Evolutionary conservation across 768 basidiomycete species (phyloP).

Genomic region (Rhodotorula kratochvilovae): DNA sequence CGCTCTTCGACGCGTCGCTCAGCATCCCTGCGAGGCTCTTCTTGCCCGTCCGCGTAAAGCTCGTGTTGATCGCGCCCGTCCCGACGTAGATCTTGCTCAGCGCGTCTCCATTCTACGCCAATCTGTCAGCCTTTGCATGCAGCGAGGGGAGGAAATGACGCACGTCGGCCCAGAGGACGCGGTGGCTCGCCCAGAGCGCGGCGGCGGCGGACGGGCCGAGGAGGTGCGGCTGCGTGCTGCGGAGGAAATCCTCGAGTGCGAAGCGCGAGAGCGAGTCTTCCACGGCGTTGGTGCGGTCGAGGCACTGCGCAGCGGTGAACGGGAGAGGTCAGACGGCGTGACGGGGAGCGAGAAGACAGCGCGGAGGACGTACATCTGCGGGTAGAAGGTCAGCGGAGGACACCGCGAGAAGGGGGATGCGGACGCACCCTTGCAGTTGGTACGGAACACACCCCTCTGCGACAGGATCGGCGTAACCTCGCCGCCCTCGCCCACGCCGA

Average conservation of each 20-base stretch:
- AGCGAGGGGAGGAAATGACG: too few species aligned
- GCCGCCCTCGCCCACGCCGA: constrained; percentile 9
- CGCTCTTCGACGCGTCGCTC: constrained; percentile 87
- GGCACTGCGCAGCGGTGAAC: constrained; percentile 51
- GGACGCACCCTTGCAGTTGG: constrained; percentile 65
- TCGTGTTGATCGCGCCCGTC: constrained; percentile 76
- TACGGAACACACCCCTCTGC: constrained; percentile 86
- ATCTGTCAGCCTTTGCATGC: too few species aligned
- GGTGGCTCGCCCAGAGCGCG: constrained; percentile 75
- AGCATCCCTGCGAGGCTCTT: constrained; percentile 70
- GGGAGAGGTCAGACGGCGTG: constrained; percentile 1
- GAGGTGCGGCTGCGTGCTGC: constrained; percentile 69
- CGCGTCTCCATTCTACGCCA: constrained; percentile 73
- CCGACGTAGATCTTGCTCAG: constrained; percentile 89
- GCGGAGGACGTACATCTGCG: not conserved
- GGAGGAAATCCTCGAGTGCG: constrained; percentile 74
- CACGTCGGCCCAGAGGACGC: constrained; percentile 84
- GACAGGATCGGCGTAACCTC: constrained; percentile 60
- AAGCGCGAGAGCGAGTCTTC: constrained; percentile 87
- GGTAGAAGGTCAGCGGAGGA: not conserved
- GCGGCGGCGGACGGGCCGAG: constrained; percentile 48
- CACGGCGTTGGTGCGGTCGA: constrained; percentile 95
- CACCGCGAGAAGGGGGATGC: not conserved
- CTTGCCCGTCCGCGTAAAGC: constrained; percentile 90
- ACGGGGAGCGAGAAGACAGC: not conserved